Percentiles rank a stretch among this genome's conserved stretches.
Conservation (phyloP, 2,329 filamentous ascomycete genomes). For the Knufia petricola region DNA sequence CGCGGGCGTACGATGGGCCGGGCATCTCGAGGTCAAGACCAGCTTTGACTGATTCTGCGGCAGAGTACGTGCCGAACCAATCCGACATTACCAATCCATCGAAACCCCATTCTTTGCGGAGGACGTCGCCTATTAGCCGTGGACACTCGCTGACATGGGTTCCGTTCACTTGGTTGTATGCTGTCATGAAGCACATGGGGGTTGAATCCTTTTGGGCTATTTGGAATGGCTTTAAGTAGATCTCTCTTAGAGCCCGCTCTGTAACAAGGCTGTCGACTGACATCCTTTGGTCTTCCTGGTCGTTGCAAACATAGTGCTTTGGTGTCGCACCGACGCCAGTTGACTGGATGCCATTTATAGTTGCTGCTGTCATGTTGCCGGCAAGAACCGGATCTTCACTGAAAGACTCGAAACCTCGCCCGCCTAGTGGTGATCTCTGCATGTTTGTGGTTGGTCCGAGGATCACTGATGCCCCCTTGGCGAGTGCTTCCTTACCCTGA, state of each 20-base stretch:
- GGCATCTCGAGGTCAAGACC: conserved; percentile 42
- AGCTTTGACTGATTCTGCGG: conserved; percentile 35
- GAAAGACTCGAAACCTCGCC: conserved; percentile 78
- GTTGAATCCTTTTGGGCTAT: conserved; percentile 48
- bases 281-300: conserved; percentile 38
- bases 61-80: conserved; percentile 40
- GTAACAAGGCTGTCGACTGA: conserved; percentile 35
- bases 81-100: conserved; percentile 40
- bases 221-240: conserved; percentile 56
- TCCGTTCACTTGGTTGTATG: conserved; percentile 50
- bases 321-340: conserved; percentile 66
- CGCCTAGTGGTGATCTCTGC: conserved; percentile 73
- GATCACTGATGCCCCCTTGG: conserved; percentile 63
- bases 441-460: conserved; percentile 72
- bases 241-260: conserved; percentile 49
- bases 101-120: conserved; percentile 39
- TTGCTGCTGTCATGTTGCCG: conserved; percentile 61
- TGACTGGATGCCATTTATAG: conserved; percentile 63
- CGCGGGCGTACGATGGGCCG: conserved; percentile 36
- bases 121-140: conserved; percentile 33
- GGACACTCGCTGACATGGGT: conserved; percentile 36
- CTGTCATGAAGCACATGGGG: conserved; percentile 49
- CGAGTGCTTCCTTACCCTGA: conserved; percentile 61
- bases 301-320: conserved; percentile 51
- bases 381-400: conserved; percentile 73